Evolutionary conservation across 495 filamentous ascomycete species (phyloP).

Genomic region (Cercophora sp.): DNA sequence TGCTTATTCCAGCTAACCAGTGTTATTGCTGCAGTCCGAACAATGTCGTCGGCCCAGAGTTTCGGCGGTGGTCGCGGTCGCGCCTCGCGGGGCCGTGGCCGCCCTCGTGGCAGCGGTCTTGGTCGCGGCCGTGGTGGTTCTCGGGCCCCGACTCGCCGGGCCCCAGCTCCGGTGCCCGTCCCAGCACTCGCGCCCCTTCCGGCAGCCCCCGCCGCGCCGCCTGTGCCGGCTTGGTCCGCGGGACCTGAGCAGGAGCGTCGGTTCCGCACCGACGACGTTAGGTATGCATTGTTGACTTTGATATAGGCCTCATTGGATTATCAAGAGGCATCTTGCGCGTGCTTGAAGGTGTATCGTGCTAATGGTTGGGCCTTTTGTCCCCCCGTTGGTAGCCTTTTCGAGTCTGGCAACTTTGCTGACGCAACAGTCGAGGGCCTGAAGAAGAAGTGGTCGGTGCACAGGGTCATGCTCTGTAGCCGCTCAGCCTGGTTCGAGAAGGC

Average conservation of each 20-base stretch:
- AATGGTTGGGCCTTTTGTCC: too few species aligned
- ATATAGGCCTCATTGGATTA: not conserved
- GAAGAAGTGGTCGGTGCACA: constrained; percentile 19
- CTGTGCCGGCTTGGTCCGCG: not conserved
- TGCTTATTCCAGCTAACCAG: too few species aligned
- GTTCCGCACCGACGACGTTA: not conserved
- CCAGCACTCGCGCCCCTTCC: not conserved
- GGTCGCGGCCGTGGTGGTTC: too few species aligned
- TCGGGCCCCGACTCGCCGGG: not conserved
- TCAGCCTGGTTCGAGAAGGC: constrained; percentile 16
- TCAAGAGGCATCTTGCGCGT: not conserved
- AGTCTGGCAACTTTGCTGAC: constrained; percentile 13
- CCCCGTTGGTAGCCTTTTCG: constrained; percentile 16
- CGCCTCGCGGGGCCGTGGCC: too few species aligned
- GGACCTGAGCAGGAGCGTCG: not conserved
- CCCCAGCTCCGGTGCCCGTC: not conserved
- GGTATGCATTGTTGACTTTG: too few species aligned
- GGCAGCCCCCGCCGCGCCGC: not conserved
- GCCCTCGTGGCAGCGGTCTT: too few species aligned
- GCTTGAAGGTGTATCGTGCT: too few species aligned
- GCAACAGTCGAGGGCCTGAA: constrained; percentile 10
- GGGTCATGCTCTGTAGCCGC: constrained; percentile 12
- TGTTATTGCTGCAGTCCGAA: too few species aligned
- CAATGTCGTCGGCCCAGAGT: too few species aligned
- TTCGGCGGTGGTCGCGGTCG: too few species aligned